A percentile compares a stretch with the other conserved stretches of the same genome.
Conservation (phyloP, 2,329 filamentous ascomycete genomes). For the Elsinoe arachidis region DNA sequence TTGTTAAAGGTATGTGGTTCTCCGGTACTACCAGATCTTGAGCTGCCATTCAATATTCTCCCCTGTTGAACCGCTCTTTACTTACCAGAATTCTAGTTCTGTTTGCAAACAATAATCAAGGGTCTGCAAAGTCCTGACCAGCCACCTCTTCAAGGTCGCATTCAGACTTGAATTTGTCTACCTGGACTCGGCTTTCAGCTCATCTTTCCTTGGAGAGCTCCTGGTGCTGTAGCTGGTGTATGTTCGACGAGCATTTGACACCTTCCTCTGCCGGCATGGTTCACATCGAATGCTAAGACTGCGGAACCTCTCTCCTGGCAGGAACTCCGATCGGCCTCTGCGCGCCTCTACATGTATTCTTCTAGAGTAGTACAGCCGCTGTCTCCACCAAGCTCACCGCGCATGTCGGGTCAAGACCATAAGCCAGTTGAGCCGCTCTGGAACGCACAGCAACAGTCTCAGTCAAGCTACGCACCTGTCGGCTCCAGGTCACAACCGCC, state of each 20-base stretch:
- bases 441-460: conserved; percentile 32
- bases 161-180: not conserved
- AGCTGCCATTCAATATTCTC: not conserved
- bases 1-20: conserved; percentile 1
- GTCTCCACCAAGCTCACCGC: conserved; percentile 43
- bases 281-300: not conserved
- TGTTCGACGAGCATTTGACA: not conserved
- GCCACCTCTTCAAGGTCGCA: not conserved
- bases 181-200: not conserved
- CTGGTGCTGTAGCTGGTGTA: not conserved
- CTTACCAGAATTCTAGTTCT: not conserved
- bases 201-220: no score
- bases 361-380: conserved; percentile 33
- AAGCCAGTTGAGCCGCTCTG: conserved; percentile 36
- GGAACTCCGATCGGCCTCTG: conserved; percentile 11
- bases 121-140: not conserved
- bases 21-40: conserved; percentile 8
- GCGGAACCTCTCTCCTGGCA: not conserved
- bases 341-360: conserved; percentile 14
- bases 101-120: conserved; percentile 6
- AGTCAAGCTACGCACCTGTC: conserved; percentile 26
- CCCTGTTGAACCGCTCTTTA: not conserved
- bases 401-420: conserved; percentile 40
- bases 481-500: conserved; percentile 21
- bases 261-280: conserved; percentile 1